Conservation (phyloP, 305 asterid genomes). For the Fraxinus floribunda region DNA sequence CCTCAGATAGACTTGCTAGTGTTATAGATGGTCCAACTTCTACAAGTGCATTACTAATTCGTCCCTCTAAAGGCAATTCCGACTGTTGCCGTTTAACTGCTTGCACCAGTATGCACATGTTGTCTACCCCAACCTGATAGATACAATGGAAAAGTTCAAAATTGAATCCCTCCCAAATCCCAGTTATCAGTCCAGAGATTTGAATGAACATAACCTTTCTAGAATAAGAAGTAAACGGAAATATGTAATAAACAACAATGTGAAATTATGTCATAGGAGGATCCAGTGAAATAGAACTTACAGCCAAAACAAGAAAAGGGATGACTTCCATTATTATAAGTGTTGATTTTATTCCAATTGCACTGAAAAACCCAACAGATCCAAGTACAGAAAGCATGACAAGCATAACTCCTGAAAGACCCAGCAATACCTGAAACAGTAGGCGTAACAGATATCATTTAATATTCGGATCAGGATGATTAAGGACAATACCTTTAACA, state of each 20-base stretch:
- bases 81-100: conserved; percentile 93
- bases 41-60: conserved; percentile 95
- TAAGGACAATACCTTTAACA: conserved; percentile 3
- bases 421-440: conserved; percentile 76
- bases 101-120: conserved; percentile 98
- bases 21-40: conserved; percentile 99
- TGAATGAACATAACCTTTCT: neutral
- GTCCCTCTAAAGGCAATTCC: conserved; percentile 94
- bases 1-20: conserved; percentile 92
- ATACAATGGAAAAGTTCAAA: conserved; percentile 19
- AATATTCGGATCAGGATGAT: neutral
- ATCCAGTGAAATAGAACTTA: conserved; percentile 42
- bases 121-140: conserved; percentile 96
- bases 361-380: conserved; percentile 97
- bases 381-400: conserved; percentile 99
- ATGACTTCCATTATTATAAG: conserved; percentile 99
- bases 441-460: conserved; percentile 7
- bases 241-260: neutral
- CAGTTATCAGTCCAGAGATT: neutral
- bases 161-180: neutral
- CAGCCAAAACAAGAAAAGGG: conserved; percentile 98
- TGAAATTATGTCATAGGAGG: conserved; percentile 12
- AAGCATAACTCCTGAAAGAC: conserved; percentile 94
- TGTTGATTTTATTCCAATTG: conserved; percentile 90
- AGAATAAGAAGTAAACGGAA: neutral